phyloP scores from a whole-genome alignment of 2,329 filamentous ascomycete species.

The Aspergillus floridensis region DNA sequence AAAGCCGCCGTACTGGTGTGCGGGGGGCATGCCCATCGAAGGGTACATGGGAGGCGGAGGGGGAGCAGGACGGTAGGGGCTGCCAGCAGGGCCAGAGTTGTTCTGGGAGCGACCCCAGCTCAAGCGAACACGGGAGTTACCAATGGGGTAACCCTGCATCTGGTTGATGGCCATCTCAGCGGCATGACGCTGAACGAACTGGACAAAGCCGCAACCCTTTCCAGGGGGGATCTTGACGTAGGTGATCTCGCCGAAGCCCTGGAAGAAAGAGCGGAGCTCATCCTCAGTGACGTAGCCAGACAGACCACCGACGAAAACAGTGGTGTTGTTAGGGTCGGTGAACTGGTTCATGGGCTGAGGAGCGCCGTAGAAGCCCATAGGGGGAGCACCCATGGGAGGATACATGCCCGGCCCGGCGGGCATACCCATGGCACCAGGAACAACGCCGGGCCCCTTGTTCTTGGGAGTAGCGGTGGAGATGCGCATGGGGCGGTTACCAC shows the following conservation, averaged over 20 bases:
- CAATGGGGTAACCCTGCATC: constrained; percentile 99
- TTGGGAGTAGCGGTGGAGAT: constrained; percentile 97
- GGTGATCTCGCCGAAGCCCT: constrained; percentile 98
- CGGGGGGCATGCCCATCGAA: constrained; percentile 65
- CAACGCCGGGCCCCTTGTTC: constrained; percentile 66
- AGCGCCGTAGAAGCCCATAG: constrained; percentile 63
- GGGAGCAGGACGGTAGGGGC: constrained; percentile 92
- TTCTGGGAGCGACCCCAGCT: constrained; percentile 98
- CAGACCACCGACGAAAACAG: constrained; percentile 94
- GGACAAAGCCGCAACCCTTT: constrained; percentile 98
- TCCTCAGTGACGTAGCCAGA: constrained; percentile 99
- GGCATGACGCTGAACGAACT: constrained; percentile 97
- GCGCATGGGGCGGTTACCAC: constrained; percentile 96
- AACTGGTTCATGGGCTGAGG: constrained; percentile 97
- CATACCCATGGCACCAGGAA: constrained; percentile 52
- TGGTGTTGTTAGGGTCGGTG: constrained; percentile 99
- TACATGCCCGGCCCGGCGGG: constrained; percentile 62
- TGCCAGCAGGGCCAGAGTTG: constrained; percentile 94
- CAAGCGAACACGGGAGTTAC: constrained; percentile 94
- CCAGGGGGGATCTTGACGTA: constrained; percentile 99
- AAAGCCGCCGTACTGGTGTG: constrained; percentile 62
- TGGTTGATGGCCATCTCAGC: constrained; percentile 99
- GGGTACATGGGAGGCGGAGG: constrained; percentile 68
- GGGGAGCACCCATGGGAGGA: constrained; percentile 64
- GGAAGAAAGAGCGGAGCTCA: constrained; percentile 99